Base-by-base conservation (phyloP, 2,329 filamentous ascomycete genomes). In the Beauveria varroae region DNA sequence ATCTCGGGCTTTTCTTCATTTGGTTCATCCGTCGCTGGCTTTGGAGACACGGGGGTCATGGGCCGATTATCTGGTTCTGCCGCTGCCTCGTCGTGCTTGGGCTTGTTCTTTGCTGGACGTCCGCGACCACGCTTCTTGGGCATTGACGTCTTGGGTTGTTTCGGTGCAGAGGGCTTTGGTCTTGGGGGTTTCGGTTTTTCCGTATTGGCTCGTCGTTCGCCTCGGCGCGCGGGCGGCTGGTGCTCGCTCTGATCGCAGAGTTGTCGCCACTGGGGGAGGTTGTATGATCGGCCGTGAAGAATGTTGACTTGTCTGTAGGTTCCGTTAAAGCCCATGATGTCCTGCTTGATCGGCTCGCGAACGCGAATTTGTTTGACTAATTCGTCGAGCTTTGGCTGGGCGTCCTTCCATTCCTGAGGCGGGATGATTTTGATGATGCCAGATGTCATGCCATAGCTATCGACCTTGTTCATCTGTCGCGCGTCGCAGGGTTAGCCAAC, bases 221-320 rank as follows among this genome's bases (percentile, higher is more conserved):
- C 95, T 72, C 95, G 87, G 69, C 87, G 87, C 6, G 95, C 95
- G 0, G 95, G 95, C 10, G 95, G 95, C 69, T 98, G 95, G 72
- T 99, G 92, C 68, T 96, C 93, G 71, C 91, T 93, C 75, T 97
- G 92, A 65, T 97, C 90, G 72, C 93, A 97, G 44, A 98, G 81
- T 60, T 90, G 85, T 67, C 92, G 91, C 95, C 95, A 99, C 74
- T 99, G 93, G 0, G 93, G 93, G 5, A 99, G 80, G 68, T 97
- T 99, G 78, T 99, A 99, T 16, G 92, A 92, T 72, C 95, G 85
- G 72, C 96, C 91, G 75, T 97, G 96, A 69, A 98, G 87, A 63
- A 99, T 93, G 71, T 99, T 99, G 70, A 95, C 91, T 74, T 99
- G 95, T 41, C 93, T 93, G 72, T 97, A 99, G 61, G 91, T 96